Base-by-base conservation (phyloP, 139 green algal species). In the Bryopsis sp. region DNA sequence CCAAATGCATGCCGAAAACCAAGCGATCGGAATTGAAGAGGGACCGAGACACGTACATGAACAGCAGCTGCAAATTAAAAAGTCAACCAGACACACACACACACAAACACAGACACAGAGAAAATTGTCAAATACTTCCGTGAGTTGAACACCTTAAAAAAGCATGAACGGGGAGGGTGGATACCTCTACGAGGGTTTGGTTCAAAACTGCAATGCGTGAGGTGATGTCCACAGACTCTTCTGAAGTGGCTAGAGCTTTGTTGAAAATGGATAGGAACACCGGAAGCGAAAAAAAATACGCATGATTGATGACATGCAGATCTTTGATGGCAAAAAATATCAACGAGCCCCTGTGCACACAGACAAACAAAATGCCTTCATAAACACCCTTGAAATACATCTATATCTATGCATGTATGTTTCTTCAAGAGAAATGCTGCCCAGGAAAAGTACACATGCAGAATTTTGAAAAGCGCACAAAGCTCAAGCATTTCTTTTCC, bases 21-120 rank as follows among this genome's bases (percentile, higher is more conserved):
- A 94, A 80, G 8, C 81, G 76, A 74, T 94, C 84, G 6, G 48
- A 57, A 61, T 90, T 94, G 78, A 92, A 90, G 11, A 94, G 80
- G 11, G 76, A 75, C 38, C 82, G 78, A n/a, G 64, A 69, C 33
- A 86, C 81, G 64, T 85, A 75, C 19, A 64, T 61, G n/a, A 86
- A 79, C 36, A 91, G 72, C 48, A 88, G 69, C 67, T 82, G 34
- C 68, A 39, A n/a, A 1, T 50, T 26, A 68, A 39, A 54, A n/a
- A n/a, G n/a, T n/a, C n/a, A n/a, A n/a, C n/a, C n/a, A n/a, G n/a
- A n/a, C n/a, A n/a, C n/a, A n/a, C n/a, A n/a, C n/a, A n/a, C n/a
- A n/a, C n/a, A n/a, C n/a, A n/a, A n/a, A n/a, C n/a, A n/a, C n/a
- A n/a, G n/a, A n/a, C n/a, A n/a, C n/a, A n/a, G n/a, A n/a, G n/a